A percentile compares a stretch with the other conserved stretches of the same genome.
These are phyloP conservation scores for Aspergillus tamarii DNA, from an alignment of 2,329 filamentous ascomycete genomes.

Conservation along the genomic window DNA sequence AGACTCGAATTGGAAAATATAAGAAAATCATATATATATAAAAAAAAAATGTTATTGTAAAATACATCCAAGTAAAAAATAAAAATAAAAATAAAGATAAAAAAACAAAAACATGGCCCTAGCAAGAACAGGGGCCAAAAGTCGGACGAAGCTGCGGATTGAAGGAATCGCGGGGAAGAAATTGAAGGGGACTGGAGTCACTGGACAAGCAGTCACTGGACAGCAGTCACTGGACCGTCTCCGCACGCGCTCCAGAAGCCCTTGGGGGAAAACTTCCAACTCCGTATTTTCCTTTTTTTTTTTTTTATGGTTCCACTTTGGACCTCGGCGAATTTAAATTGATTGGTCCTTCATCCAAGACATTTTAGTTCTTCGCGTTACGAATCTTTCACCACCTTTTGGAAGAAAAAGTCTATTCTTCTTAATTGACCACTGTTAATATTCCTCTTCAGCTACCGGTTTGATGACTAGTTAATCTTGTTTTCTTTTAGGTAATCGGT, in stretches of 20 bases:
- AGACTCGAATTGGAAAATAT: neutral
- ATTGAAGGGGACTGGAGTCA: neutral
- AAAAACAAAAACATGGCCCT: neutral
- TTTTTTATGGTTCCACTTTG: neutral
- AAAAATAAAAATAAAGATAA: neutral
- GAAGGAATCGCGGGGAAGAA: slow-evolving; percentile 6
- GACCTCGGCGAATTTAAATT: neutral
- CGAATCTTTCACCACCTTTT: neutral
- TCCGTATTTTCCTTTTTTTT: neutral
- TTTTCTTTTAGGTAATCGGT: too few species aligned
- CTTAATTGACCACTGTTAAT: neutral
- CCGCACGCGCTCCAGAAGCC: slow-evolving; percentile 3
- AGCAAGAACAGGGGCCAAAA: neutral
- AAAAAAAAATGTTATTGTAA: neutral
- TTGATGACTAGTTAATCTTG: too few species aligned
- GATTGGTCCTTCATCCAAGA: neutral
- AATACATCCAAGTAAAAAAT: too few species aligned
- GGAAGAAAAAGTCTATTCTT: neutral
- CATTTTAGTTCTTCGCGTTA: neutral
- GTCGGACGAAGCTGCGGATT: neutral
- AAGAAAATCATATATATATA: neutral
- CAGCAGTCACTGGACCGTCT: neutral
- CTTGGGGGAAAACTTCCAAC: neutral
- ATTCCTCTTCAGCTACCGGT: neutral
- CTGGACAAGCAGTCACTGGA: neutral